phyloP scores from a whole-genome alignment of 1,284 basidiomycete species.

The Coriolopsis trogii region DNA sequence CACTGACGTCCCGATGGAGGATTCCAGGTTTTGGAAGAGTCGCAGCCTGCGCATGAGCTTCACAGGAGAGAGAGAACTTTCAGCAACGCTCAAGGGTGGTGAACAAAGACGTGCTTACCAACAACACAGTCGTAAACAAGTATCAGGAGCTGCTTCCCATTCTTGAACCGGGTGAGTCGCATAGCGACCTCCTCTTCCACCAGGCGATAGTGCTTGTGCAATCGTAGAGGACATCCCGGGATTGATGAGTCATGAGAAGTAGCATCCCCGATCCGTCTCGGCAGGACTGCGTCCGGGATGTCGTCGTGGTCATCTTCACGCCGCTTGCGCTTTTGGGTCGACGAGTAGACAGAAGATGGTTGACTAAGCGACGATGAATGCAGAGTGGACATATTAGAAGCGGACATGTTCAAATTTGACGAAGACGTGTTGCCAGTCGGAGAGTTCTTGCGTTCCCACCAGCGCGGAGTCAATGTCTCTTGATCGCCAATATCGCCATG shows the following conservation, averaged over 20 bases:
- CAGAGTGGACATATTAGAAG: neutral
- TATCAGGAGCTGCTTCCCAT: neutral
- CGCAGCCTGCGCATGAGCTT: slow-evolving; percentile 4
- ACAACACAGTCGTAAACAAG: neutral
- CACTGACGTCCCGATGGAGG: slow-evolving; percentile 15
- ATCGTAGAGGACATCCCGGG: neutral
- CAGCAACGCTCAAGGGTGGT: neutral
- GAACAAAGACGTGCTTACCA: neutral
- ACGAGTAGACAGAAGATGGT: neutral
- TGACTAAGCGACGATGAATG: neutral
- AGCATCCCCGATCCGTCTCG: neutral
- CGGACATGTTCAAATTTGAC: too few species aligned
- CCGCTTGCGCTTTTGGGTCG: neutral
- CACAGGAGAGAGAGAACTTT: neutral
- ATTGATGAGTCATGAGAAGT: too few species aligned
- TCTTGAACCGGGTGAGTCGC: slow-evolving; percentile 7
- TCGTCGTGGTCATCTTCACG: neutral
- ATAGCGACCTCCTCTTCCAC: slow-evolving; percentile 23
- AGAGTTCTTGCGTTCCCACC: slow-evolving; percentile 1
- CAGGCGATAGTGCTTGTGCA: slow-evolving; percentile 13
- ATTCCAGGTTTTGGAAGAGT: neutral
- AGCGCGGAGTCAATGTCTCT: neutral
- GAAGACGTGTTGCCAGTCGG: neutral
- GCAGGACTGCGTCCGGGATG: neutral
- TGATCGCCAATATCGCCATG: slow-evolving; percentile 8